Evolutionary conservation across 495 filamentous ascomycete genomes (phyloP), one percentile per base, ranked within the genome.

Genomic region (Aspergillus cristatus): DNA sequence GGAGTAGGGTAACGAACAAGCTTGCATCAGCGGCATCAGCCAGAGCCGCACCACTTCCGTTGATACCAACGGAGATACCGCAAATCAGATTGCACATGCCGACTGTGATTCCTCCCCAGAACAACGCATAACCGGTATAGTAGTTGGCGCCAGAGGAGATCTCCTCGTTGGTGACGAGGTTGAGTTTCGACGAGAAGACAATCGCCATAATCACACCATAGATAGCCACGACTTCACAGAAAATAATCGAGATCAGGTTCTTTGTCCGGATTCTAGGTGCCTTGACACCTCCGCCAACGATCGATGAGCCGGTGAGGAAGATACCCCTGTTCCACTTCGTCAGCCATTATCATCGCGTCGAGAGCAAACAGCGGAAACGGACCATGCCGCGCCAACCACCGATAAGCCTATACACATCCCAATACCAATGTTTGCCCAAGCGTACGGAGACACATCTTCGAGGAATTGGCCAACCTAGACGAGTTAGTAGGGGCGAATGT

Each of bases 201-300:
- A 99, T 99, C 43, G 90, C 81, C 86, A 97, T 97, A 65, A 99
- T 99, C 51, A 99, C 88, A 51, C 93, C 93, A 72, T 99, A 99
- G 59, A 99, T 99, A 54, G 93, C 93, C 45, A 99, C 93, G 47
- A 97, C 93, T 66, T 99, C 93, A 68, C 93, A 99, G 74, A 99
- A 99, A 68, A 99, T 96, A 68, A 99, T 97, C 48, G 93, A 97
- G 56, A 99, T 95, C 42, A 99, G 61, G 67, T 97, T 99, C 78
- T 99, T 99, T 37, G 93, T 99, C 49, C 90, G 83, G 58, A 99
- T 97, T 47, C 91, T 78, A 14, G 91, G 93, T 18, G 93, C 91
- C 51, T 81, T 84, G 57, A 99, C 93, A 65, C 93, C 93, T 43
- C 84, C 93, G 42, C 93, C 93, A 45, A 99, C 72, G 57, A 99